Percentiles rank a stretch among this genome's conserved stretches.
phyloP scores from a whole-genome alignment of 352 stramenopile genomes.

The Peronospora farinosa region DNA sequence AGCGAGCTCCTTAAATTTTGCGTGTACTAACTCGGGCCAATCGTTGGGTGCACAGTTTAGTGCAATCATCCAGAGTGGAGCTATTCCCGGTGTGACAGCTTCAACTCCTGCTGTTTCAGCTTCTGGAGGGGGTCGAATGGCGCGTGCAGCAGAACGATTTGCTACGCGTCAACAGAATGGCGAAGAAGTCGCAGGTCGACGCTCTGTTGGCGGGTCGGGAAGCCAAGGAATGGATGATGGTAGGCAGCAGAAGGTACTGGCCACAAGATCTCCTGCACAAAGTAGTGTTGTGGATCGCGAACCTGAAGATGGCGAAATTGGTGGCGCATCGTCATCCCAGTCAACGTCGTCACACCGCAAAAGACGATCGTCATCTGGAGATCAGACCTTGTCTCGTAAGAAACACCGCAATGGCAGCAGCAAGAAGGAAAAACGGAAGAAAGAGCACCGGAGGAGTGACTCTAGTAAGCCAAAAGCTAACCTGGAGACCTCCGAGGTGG shows the following conservation, averaged over 20 bases:
- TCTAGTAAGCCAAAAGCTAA: conserved; percentile 13
- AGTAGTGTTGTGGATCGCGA: conserved; percentile 24
- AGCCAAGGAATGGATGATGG: conserved; percentile 20
- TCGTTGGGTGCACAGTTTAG: conserved; percentile 65
- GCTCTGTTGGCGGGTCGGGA: conserved; percentile 8
- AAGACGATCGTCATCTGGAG: conserved; percentile 30
- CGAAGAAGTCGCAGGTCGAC: conserved; percentile 14
- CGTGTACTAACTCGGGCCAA: conserved; percentile 38
- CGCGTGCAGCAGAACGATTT: conserved; percentile 57
- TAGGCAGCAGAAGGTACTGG: conserved; percentile 33
- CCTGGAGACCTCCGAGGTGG: not conserved
- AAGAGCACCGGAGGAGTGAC: conserved; percentile 16
- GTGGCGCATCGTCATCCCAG: conserved; percentile 22
- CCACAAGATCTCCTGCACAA: conserved; percentile 16
- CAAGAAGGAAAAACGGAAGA: conserved; percentile 37
- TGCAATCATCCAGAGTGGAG: conserved; percentile 64
- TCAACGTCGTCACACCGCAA: conserved; percentile 33
- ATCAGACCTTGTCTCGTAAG: conserved; percentile 23
- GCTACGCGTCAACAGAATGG: conserved; percentile 41
- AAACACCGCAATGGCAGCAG: conserved; percentile 30
- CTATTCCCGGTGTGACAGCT: conserved; percentile 29
- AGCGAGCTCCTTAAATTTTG: conserved; percentile 35
- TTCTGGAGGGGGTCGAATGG: conserved; percentile 51
- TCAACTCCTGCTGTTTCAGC: conserved; percentile 15
- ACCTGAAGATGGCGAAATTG: conserved; percentile 55